phyloP scores from a whole-genome alignment of 305 asterid genomes.

The Caryopteris hybrid region DNA sequence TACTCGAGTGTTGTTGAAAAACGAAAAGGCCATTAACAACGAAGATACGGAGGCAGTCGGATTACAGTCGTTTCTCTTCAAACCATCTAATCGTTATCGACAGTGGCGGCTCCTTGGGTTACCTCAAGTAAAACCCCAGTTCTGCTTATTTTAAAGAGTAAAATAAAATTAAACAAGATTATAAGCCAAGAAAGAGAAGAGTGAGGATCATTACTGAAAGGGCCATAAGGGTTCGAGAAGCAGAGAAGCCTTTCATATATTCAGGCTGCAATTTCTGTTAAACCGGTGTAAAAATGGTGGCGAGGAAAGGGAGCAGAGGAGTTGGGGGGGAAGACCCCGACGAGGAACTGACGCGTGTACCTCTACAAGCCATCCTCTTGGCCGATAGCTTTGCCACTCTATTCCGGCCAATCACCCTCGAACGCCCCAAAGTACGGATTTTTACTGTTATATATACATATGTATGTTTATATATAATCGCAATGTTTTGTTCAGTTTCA shows the following conservation, averaged over 20 bases:
- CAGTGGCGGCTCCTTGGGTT: slow-evolving; percentile 97
- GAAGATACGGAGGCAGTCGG: slow-evolving; percentile 71
- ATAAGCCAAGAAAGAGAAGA: neutral
- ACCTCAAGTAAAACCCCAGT: slow-evolving; percentile 26
- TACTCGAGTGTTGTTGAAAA: neutral
- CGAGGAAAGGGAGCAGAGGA: slow-evolving; percentile 59
- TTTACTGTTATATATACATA: neutral
- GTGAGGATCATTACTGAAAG: too few relatives aligned
- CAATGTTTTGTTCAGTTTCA: neutral
- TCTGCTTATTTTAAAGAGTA: neutral
- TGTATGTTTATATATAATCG: neutral
- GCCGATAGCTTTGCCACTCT: slow-evolving; percentile 94
- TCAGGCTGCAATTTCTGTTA: neutral
- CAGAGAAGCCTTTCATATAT: neutral
- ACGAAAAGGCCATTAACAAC: slow-evolving; percentile 81
- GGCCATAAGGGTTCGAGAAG: neutral
- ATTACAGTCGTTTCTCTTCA: slow-evolving; percentile 66
- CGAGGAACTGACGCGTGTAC: slow-evolving; percentile 69
- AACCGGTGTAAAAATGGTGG: slow-evolving; percentile 45
- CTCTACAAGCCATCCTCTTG: slow-evolving; percentile 78
- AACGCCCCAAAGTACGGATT: slow-evolving; percentile 71
- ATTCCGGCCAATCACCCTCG: slow-evolving; percentile 96
- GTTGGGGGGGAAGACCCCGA: slow-evolving; percentile 50
- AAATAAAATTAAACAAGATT: neutral
- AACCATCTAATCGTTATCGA: slow-evolving; percentile 82